These are phyloP conservation scores for Podaxis rugospora DNA, from an alignment of 768 basidiomycete species.

Conservation along the genomic window DNA sequence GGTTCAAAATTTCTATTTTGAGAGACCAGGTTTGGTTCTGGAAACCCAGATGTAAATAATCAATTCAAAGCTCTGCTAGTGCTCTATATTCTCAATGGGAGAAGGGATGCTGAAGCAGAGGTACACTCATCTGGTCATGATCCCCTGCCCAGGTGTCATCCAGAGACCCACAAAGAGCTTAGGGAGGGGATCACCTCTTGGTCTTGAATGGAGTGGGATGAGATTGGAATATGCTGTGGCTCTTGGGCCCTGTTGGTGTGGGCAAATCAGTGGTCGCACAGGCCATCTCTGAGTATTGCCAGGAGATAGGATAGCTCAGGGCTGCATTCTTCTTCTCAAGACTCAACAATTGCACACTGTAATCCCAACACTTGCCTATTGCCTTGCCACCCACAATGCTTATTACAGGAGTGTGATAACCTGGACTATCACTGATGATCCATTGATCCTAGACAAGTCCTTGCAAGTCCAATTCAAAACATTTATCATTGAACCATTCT, in stretches of 20 bases:
- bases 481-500: not conserved
- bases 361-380: not conserved
- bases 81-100: not conserved
- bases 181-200: not conserved
- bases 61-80: not conserved
- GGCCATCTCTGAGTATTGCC: not conserved
- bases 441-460: not conserved
- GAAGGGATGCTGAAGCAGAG: not conserved
- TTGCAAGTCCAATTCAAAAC: not conserved
- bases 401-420: not conserved
- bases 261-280: constrained; percentile 1
- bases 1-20: too few relatives aligned
- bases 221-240: not conserved
- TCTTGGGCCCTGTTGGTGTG: not conserved
- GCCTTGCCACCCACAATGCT: not conserved
- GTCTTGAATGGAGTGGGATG: not conserved
- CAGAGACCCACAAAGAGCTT: not conserved
- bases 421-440: not conserved
- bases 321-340: constrained; percentile 1
- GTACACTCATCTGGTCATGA: not conserved
- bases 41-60: too few relatives aligned
- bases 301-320: not conserved
- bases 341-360: not conserved
- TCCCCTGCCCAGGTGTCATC: not conserved
- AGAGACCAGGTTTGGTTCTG: too few relatives aligned